These are phyloP conservation scores for Geranomyces variabilis DNA, from an alignment of 192 early-diverging fungal species.

Conservation along the genomic window DNA sequence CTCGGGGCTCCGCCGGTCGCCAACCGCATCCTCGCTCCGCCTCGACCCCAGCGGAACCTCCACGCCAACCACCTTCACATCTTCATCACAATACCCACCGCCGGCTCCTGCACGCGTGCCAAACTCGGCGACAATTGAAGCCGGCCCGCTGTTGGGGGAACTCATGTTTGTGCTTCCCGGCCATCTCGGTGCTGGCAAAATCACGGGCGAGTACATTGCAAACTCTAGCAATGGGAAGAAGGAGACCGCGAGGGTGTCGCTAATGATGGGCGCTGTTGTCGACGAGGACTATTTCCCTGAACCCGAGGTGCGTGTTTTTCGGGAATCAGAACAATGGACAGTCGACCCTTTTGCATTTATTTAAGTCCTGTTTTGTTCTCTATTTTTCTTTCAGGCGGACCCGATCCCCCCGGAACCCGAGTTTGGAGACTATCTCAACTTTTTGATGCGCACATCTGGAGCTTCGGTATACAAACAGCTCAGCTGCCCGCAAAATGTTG, in stretches of 20 bases:
- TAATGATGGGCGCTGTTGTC: conserved; percentile 41
- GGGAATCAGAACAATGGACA: no score
- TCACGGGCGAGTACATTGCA: conserved; percentile 20
- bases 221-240: conserved; percentile 36
- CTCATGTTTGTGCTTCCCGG: conserved; percentile 15
- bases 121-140: conserved; percentile 1
- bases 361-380: not conserved
- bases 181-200: not conserved
- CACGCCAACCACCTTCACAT: conserved; percentile 1
- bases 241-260: conserved; percentile 39
- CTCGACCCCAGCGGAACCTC: conserved; percentile 17
- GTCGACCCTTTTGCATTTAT: no score
- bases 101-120: not conserved
- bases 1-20: conserved; percentile 22
- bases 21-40: conserved; percentile 20
- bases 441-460: conserved; percentile 34
- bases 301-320: conserved; percentile 29
- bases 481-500: no score
- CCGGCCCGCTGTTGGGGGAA: conserved; percentile 27
- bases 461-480: conserved; percentile 29
- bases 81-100: not conserved
- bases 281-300: conserved; percentile 43
- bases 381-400: conserved; percentile 23
- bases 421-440: conserved; percentile 44
- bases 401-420: conserved; percentile 34